Conservation (phyloP, 306 rosid species). For the Carpinus viminea region DNA sequence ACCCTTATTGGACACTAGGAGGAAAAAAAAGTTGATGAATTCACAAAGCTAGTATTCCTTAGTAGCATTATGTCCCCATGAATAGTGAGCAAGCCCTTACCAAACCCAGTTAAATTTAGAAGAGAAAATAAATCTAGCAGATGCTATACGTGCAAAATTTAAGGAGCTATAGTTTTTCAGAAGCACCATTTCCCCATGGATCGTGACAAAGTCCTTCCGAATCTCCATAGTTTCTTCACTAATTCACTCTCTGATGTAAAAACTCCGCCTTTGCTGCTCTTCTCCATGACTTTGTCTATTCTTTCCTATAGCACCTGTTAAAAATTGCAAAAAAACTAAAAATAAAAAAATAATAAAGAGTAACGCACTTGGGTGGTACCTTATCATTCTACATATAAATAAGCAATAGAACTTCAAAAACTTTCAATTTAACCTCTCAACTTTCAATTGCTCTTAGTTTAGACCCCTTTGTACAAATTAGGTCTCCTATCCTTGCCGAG, state of each 20-base stretch:
- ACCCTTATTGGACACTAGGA: slow-evolving; percentile 1
- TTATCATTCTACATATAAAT: background rate
- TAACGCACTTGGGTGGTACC: background rate
- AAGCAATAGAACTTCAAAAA: slow-evolving; percentile 24
- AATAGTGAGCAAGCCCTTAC: slow-evolving; percentile 16
- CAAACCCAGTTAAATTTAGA: slow-evolving; percentile 7
- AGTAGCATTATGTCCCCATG: slow-evolving; percentile 22
- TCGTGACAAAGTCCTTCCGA: slow-evolving; percentile 87
- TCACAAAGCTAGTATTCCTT: slow-evolving; percentile 23
- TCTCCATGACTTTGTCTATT: slow-evolving; percentile 69
- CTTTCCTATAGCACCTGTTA: slow-evolving; percentile 83
- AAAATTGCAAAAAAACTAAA: slow-evolving; percentile 23
- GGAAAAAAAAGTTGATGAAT: slow-evolving; percentile 2
- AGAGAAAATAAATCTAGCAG: slow-evolving; percentile 1
- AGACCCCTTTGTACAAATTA: too few species aligned
- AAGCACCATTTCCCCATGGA: slow-evolving; percentile 98
- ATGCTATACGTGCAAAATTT: slow-evolving; percentile 80
- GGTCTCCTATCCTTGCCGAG: too few species aligned
- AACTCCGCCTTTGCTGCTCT: slow-evolving; percentile 52
- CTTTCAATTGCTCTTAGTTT: too few species aligned
- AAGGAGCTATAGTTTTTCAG: slow-evolving; percentile 91
- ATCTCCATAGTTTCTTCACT: slow-evolving; percentile 97
- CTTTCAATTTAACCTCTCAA: too few species aligned
- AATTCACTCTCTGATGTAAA: slow-evolving; percentile 69
- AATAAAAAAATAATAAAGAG: slow-evolving; percentile 11